Conservation (phyloP, 2,329 filamentous ascomycete species). For the Beauveria sp. region DNA sequence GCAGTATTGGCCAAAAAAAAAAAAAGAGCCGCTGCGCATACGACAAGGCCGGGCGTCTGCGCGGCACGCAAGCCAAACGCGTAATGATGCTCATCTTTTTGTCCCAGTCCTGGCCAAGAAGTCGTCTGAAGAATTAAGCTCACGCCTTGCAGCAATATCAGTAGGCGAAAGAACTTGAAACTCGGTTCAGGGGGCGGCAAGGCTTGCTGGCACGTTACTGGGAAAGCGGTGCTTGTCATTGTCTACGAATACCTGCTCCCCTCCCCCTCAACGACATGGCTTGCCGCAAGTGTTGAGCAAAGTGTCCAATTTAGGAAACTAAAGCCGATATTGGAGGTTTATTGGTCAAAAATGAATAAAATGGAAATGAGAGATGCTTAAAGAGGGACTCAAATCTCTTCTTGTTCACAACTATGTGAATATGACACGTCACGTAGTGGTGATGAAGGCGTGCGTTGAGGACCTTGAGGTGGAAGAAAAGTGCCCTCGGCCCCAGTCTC, state of each 20-base stretch:
- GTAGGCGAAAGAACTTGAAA: not conserved
- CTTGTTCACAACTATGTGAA: not conserved
- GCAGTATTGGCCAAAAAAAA: no score
- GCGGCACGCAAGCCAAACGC: not conserved
- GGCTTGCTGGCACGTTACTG: not conserved
- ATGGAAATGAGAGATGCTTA: no score
- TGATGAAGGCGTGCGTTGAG: not conserved
- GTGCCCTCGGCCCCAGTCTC: not conserved
- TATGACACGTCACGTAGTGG: slow-evolving; percentile 7
- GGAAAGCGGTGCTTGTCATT: not conserved
- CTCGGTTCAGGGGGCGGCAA: not conserved
- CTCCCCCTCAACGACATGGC: not conserved
- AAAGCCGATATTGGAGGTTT: not conserved
- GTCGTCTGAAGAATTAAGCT: not conserved
- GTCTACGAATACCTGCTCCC: not conserved
- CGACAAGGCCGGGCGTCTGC: not conserved
- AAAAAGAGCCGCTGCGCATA: no score
- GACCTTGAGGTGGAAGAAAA: not conserved
- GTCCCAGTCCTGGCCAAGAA: no score
- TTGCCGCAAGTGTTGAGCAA: no score
- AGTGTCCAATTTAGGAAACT: no score
- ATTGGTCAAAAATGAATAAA: no score
- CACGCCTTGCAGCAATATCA: not conserved
- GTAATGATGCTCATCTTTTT: not conserved
- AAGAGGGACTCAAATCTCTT: not conserved